Conservation (phyloP, 192 early-diverging fungal genomes). For the Backusella sp. region DNA sequence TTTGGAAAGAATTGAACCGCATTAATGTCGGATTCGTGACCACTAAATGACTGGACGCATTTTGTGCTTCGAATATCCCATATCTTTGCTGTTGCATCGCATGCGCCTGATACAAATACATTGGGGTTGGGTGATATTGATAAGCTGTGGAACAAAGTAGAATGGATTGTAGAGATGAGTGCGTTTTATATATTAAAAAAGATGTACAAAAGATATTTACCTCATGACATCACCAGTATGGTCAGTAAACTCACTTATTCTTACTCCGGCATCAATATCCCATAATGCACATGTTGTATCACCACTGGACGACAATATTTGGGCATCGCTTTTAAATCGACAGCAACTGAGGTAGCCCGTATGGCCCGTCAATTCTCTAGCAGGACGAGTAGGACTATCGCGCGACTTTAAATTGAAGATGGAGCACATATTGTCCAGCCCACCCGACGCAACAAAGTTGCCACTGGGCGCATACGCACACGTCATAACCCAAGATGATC, state of each 20-base stretch:
- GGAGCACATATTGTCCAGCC: constrained; percentile 97
- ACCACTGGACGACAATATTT: constrained; percentile 94
- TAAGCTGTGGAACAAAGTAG: constrained; percentile 49
- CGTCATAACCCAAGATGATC: constrained; percentile 99
- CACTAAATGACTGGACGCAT: constrained; percentile 97
- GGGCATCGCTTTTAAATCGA: constrained; percentile 93
- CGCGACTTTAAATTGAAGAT: constrained; percentile 95
- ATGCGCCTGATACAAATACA: constrained; percentile 97
- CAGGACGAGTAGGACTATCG: constrained; percentile 91
- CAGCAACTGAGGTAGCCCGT: constrained; percentile 98
- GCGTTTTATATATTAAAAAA: not conserved
- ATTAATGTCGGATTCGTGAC: constrained; percentile 99
- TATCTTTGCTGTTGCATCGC: constrained; percentile 97
- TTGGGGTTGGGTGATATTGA: constrained; percentile 91
- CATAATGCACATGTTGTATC: constrained; percentile 99
- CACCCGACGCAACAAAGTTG: constrained; percentile 98
- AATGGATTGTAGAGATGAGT: not conserved
- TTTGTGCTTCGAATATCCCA: constrained; percentile 97
- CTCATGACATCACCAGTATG: constrained; percentile 99
- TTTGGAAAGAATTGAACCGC: constrained; percentile 99
- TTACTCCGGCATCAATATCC: constrained; percentile 98
- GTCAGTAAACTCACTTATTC: constrained; percentile 94
- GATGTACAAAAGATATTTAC: constrained; percentile 25
- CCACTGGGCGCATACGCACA: constrained; percentile 98
- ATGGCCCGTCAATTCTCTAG: constrained; percentile 90